These are phyloP conservation scores for Aegilops bicornis DNA, from an alignment of 176 grass and related monocot genomes.

Conservation along the genomic window DNA sequence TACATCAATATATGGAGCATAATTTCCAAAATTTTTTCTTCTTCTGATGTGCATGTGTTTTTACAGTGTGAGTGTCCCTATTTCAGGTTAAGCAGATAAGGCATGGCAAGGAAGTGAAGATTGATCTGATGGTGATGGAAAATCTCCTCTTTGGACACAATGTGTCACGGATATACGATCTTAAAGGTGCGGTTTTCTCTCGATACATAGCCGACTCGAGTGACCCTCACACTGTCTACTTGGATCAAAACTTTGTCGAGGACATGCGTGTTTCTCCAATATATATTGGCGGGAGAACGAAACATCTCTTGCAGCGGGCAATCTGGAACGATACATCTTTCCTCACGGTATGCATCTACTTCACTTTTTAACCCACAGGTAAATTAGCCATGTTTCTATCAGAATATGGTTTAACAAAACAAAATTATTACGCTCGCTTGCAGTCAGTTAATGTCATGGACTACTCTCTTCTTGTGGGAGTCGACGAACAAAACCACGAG, in stretches of 20 bases:
- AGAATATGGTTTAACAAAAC: neutral
- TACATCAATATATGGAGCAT: neutral
- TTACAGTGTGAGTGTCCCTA: neutral
- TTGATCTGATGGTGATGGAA: constrained; percentile 87
- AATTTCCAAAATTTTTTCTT: neutral
- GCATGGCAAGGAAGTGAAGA: constrained; percentile 56
- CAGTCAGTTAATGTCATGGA: constrained; percentile 74
- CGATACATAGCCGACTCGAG: constrained; percentile 38
- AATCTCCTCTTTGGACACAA: constrained; percentile 67
- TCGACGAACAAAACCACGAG: constrained; percentile 44
- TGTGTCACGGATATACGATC: constrained; percentile 51
- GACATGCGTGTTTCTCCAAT: constrained; percentile 62
- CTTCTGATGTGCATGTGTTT: neutral
- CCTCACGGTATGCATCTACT: constrained; percentile 52
- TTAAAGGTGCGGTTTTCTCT: constrained; percentile 52
- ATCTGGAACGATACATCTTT: constrained; percentile 79
- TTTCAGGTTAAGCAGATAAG: constrained; percentile 57
- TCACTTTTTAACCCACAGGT: neutral
- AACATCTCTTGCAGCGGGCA: constrained; percentile 63
- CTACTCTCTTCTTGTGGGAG: constrained; percentile 66
- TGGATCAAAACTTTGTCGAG: constrained; percentile 68
- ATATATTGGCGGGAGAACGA: constrained; percentile 59
- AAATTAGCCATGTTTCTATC: neutral
- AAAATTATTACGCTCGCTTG: too few relatives aligned
- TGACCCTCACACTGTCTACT: constrained; percentile 40